Evolutionary conservation across 805 yeast genomes (phyloP).

Genomic region (Pichia thaimueangensis): DNA sequence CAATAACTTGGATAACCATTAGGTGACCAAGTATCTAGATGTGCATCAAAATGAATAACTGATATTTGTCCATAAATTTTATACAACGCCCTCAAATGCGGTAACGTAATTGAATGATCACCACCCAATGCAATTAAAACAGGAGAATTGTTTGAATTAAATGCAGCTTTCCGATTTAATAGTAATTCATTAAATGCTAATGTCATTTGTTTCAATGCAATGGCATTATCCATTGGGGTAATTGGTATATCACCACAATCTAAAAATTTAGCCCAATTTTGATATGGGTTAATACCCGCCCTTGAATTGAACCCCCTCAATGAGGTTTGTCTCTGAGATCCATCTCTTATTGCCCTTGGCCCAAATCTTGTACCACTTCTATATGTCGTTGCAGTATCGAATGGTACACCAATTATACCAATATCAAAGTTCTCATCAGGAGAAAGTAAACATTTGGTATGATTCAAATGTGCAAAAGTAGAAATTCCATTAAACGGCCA

Average conservation of each 20-base stretch:
- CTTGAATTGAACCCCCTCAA: conserved; percentile 63
- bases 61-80: conserved; percentile 60
- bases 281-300: conserved; percentile 46
- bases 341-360: conserved; percentile 62
- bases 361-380: conserved; percentile 84
- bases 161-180: conserved; percentile 26
- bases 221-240: conserved; percentile 50
- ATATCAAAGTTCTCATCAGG: conserved; percentile 50
- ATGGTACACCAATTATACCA: conserved; percentile 74
- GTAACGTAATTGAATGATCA: conserved; percentile 71
- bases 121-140: conserved; percentile 72
- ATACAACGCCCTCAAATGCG: conserved; percentile 61
- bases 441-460: conserved; percentile 48
- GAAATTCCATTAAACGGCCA: conserved; percentile 69
- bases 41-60: conserved; percentile 80
- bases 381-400: conserved; percentile 75
- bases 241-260: conserved; percentile 58
- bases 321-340: conserved; percentile 64
- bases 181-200: conserved; percentile 50
- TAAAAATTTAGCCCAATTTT: conserved; percentile 41
- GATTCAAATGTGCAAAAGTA: conserved; percentile 70
- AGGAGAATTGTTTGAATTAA: conserved; percentile 38
- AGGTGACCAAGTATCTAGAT: conserved; percentile 78
- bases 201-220: conserved; percentile 50
- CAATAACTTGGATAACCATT: conserved; percentile 49